phyloP scores from a whole-genome alignment of 2,329 filamentous ascomycete genomes.

The Penicillium sp. region DNA sequence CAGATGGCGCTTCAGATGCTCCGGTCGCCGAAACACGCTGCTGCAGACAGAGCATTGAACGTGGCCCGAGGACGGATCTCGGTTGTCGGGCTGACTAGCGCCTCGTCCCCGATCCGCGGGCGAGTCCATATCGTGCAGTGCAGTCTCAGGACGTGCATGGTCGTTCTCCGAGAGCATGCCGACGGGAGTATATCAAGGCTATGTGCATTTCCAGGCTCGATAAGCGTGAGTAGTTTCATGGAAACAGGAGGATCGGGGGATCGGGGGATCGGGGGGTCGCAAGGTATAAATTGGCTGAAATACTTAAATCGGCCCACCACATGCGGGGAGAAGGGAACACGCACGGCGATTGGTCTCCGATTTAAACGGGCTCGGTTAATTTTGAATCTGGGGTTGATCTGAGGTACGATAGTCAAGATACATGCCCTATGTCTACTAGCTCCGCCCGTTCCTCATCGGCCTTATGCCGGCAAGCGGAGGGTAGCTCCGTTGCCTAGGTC shows the following conservation, averaged over 20 bases:
- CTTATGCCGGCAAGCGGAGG: background rate
- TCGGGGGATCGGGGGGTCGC: background rate
- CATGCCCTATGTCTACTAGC: background rate
- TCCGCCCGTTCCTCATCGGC: background rate
- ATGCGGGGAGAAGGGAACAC: constrained; percentile 7
- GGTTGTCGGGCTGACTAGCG: constrained; percentile 4
- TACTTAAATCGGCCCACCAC: background rate
- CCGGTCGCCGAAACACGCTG: constrained; percentile 40
- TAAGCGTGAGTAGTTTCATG: background rate
- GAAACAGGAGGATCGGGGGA: background rate
- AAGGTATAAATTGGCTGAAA: constrained; percentile 1
- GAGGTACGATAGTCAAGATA: background rate
- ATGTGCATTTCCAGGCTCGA: constrained; percentile 8
- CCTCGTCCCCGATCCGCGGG: constrained; percentile 1
- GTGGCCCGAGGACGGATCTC: constrained; percentile 15
- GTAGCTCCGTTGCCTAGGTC: background rate
- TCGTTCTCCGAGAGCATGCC: constrained; percentile 31
- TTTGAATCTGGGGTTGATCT: constrained; percentile 11
- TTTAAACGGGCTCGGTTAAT: constrained; percentile 11
- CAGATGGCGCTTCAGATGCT: constrained; percentile 44
- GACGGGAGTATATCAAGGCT: constrained; percentile 37
- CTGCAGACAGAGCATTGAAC: constrained; percentile 37
- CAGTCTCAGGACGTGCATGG: constrained; percentile 20
- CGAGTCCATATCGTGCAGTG: background rate
- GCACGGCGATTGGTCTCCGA: background rate